phyloP scores from a whole-genome alignment of 345 rosid species.

The Pugionium dolabratum region DNA sequence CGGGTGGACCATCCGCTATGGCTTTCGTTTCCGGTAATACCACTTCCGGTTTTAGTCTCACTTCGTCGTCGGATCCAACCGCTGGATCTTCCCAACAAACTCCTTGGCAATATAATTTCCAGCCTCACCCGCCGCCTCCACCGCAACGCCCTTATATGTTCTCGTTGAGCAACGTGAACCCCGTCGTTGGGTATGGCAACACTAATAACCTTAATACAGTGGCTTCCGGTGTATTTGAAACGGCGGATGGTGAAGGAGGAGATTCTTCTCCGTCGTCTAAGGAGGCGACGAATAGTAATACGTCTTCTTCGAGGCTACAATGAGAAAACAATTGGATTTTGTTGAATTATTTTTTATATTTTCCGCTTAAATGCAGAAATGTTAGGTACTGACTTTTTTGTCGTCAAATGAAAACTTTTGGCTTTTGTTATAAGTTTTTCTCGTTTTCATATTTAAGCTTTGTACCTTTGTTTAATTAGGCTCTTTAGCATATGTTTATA shows the following conservation, averaged over 20 bases:
- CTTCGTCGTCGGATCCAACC: constrained; percentile 33
- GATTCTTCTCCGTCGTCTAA: constrained; percentile 34
- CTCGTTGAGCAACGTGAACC: constrained; percentile 23
- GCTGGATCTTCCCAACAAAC: constrained; percentile 39
- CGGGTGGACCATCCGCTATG: constrained; percentile 75
- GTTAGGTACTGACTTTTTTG: constrained; percentile 48
- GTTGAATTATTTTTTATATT: constrained; percentile 4
- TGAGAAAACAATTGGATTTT: constrained; percentile 44
- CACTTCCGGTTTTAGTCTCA: constrained; percentile 36
- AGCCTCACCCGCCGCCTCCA: constrained; percentile 27
- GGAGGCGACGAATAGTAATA: constrained; percentile 34
- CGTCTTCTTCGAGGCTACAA: constrained; percentile 38
- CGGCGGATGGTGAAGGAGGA: constrained; percentile 28
- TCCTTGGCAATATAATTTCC: constrained; percentile 34
- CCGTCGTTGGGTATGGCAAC: constrained; percentile 27
- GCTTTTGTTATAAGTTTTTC: constrained; percentile 34
- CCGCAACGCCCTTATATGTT: constrained; percentile 39
- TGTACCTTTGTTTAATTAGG: constrained; percentile 4
- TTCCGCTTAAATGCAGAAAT: constrained; percentile 44
- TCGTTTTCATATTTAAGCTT: constrained; percentile 22
- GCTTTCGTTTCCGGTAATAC: constrained; percentile 51
- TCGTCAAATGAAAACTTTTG: constrained; percentile 40
- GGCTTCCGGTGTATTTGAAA: constrained; percentile 18
- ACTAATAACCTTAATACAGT: constrained; percentile 25
- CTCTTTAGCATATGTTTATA: not conserved